A percentile compares a stretch with the other conserved stretches of the same genome.
Evolutionary conservation across 2,329 filamentous ascomycete genomes (phyloP).

Genomic region (Colletotrichum sp.): DNA sequence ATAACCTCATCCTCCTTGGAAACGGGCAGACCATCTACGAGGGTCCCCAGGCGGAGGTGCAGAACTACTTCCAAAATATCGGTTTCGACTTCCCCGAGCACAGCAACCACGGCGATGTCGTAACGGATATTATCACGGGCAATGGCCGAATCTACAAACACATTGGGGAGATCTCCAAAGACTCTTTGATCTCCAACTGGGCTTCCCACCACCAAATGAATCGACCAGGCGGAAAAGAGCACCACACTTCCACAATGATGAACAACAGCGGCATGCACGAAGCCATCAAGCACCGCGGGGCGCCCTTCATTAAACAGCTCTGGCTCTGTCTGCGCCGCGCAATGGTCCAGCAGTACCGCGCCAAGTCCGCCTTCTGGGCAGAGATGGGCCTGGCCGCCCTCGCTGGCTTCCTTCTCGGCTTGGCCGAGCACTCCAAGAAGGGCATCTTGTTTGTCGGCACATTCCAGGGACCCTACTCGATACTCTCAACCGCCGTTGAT

Average conservation of each 20-base stretch:
- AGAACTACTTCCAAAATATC: conserved; percentile 54
- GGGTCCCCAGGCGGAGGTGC: conserved; percentile 48
- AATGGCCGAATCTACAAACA: conserved; percentile 57
- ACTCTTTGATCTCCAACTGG: conserved; percentile 57
- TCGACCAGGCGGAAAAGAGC: conserved; percentile 28
- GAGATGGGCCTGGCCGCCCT: conserved; percentile 59
- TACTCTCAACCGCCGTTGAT: conserved; percentile 57
- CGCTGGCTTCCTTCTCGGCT: conserved; percentile 58
- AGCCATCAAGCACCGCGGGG: conserved; percentile 55
- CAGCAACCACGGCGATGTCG: conserved; percentile 60
- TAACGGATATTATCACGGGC: conserved; percentile 67
- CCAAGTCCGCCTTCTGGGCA: conserved; percentile 54
- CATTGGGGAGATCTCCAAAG: conserved; percentile 49
- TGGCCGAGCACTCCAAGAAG: conserved; percentile 53
- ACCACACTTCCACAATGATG: conserved; percentile 31
- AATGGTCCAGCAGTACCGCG: conserved; percentile 62
- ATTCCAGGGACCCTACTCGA: conserved; percentile 53
- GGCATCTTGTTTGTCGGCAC: conserved; percentile 60
- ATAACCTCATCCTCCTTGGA: conserved; percentile 59
- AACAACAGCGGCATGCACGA: conserved; percentile 45
- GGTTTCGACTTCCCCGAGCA: conserved; percentile 56
- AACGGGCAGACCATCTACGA: conserved; percentile 61
- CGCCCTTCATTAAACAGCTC: conserved; percentile 51
- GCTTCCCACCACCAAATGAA: conserved; percentile 30
- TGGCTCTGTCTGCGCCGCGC: conserved; percentile 58